phyloP scores from a whole-genome alignment of 1,284 basidiomycete genomes.

The Rhodofomes roseus region DNA sequence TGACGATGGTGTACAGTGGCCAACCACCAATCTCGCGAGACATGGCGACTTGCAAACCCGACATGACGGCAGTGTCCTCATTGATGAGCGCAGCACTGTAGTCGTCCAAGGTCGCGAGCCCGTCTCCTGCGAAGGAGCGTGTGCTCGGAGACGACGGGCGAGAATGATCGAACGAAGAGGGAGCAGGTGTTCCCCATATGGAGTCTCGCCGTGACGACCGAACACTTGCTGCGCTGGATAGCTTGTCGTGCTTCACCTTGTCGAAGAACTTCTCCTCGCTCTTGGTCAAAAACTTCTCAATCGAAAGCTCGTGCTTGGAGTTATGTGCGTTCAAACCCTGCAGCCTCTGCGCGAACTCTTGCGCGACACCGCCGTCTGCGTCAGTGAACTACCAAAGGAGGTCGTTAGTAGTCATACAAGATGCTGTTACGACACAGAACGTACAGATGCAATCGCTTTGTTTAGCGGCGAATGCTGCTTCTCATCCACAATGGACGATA shows the following conservation, averaged over 20 bases:
- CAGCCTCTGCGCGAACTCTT: slow-evolving; percentile 84
- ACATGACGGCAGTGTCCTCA: slow-evolving; percentile 67
- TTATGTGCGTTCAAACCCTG: slow-evolving; percentile 79
- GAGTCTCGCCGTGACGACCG: slow-evolving; percentile 81
- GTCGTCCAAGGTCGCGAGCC: slow-evolving; percentile 29
- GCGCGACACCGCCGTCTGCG: slow-evolving; percentile 85
- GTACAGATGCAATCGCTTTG: slow-evolving; percentile 84
- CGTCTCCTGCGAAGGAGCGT: slow-evolving; percentile 36
- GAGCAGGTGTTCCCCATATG: slow-evolving; percentile 69
- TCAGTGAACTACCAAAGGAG: slow-evolving; percentile 71
- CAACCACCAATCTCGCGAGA: slow-evolving; percentile 75
- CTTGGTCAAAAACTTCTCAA: slow-evolving; percentile 86
- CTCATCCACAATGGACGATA: slow-evolving; percentile 86
- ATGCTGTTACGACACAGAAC: slow-evolving; percentile 20
- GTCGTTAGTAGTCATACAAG: slow-evolving; percentile 1
- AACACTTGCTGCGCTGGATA: slow-evolving; percentile 72
- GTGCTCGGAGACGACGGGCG: slow-evolving; percentile 67
- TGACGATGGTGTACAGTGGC: slow-evolving; percentile 88
- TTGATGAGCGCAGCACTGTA: slow-evolving; percentile 54
- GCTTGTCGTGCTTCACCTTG: slow-evolving; percentile 83
- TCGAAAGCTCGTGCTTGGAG: slow-evolving; percentile 87
- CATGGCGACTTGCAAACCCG: slow-evolving; percentile 76
- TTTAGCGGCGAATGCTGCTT: slow-evolving; percentile 86
- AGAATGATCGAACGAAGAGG: slow-evolving; percentile 65
- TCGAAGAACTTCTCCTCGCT: slow-evolving; percentile 92